Conservation (phyloP, 768 basidiomycete species). For the Pleurotus citrinopileatus region DNA sequence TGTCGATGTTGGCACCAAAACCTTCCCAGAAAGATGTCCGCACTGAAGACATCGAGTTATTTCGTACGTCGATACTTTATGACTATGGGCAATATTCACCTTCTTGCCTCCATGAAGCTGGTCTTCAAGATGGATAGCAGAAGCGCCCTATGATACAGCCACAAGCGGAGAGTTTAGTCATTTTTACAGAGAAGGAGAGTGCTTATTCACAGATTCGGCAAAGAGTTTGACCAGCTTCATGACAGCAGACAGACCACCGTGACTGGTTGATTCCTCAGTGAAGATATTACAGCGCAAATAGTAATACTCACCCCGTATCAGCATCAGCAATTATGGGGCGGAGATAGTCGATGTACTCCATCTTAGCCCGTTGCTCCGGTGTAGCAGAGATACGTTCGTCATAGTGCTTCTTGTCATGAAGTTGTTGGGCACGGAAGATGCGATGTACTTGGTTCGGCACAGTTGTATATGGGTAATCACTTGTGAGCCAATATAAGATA, state of each 20-base stretch:
- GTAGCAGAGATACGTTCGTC: constrained; percentile 75
- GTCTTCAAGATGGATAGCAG: constrained; percentile 91
- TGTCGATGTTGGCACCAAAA: constrained; percentile 86
- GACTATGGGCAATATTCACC: constrained; percentile 26
- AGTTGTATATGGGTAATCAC: constrained; percentile 94
- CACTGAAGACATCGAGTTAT: constrained; percentile 40
- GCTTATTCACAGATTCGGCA: constrained; percentile 72
- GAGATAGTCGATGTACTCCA: constrained; percentile 84
- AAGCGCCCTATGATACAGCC: constrained; percentile 59
- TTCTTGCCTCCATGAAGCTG: constrained; percentile 95
- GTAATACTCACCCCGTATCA: constrained; percentile 77
- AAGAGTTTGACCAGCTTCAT: constrained; percentile 95
- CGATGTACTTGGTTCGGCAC: constrained; percentile 95
- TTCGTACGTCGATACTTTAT: no score
- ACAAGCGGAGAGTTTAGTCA: neutral
- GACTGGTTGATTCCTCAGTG: constrained; percentile 43
- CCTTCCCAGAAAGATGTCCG: constrained; percentile 89
- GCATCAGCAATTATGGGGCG: constrained; percentile 93
- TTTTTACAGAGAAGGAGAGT: neutral
- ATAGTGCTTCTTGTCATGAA: constrained; percentile 92
- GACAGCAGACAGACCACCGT: constrained; percentile 89
- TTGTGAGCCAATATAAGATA: constrained; percentile 22
- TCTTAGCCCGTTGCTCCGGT: constrained; percentile 59
- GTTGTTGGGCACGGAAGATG: constrained; percentile 86
- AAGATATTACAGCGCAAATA: constrained; percentile 3